Evolutionary conservation across 1,139 yeast species (phyloP), one percentile per base, ranked within the genome.

Genomic region (Meyerozyma guilliermondii): DNA sequence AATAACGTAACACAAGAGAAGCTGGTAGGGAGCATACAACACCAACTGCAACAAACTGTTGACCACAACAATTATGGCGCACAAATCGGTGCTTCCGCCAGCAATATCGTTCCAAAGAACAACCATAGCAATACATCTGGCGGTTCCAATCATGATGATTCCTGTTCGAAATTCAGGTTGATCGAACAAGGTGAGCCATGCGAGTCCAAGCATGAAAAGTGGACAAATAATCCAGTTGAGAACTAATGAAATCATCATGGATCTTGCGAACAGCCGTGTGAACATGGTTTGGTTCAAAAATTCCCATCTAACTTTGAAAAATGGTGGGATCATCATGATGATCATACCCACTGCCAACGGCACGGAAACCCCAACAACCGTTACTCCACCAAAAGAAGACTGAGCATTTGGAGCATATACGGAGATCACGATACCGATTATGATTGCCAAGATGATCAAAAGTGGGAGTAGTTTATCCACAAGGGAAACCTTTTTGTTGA

Each of bases 51-150:
- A 53, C 39, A 78, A 41, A 41, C 80, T 73, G 56, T 80, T 80
- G 39, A 78, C 53, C 7, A 78, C 61, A 1, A 80, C 83, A 18
- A 79, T 50, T 7, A 76, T 55, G 4, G 81, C 81, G 59, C 85
- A 80, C 41, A 76, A 60, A 30, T 67, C 66, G 39, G 60, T 58
- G 51, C 78, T 80, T 5, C 84, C 85, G 13, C 62, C 69, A 2
- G 83, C 79, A 16, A 80, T 63, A 20, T 75, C 72, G 52, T 76
- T 79, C 85, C 84, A 80, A n/a, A 79, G 57, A 39, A 80, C 58
- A 1, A 79, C 83, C 84, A 80, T 80, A 24, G 84, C 84, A 50
- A 80, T 78, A 54, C 85, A 80, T 45, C 85, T 56, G 3, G 83
- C 84, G 36, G 76, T 50, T 1, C 85, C 85, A 39, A 80, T 77